Conservation (phyloP, 2,329 filamentous ascomycete species). For the Mycosphaerella sp. region DNA sequence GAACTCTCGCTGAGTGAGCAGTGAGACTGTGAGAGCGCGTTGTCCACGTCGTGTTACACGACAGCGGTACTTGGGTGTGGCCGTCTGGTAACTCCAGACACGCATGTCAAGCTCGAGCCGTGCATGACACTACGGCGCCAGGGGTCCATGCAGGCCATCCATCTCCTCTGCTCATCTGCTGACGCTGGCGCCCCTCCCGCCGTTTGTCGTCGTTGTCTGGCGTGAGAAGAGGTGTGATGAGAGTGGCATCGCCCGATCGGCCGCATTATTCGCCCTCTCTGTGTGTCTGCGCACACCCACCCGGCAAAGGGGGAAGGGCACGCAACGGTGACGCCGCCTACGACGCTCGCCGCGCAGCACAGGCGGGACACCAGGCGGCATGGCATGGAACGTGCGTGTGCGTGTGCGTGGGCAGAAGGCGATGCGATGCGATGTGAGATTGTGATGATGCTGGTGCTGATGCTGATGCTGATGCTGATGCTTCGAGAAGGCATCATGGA, state of each 20-base stretch:
- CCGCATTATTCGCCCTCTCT: too few species aligned
- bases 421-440: too few species aligned
- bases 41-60: background rate
- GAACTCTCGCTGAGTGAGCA: background rate
- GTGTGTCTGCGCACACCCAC: background rate
- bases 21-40: too few species aligned
- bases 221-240: background rate
- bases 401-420: too few species aligned
- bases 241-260: too few species aligned
- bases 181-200: background rate
- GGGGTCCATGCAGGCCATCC: background rate
- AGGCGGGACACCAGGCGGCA: too few species aligned
- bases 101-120: slow-evolving; percentile 3
- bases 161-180: background rate
- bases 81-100: background rate
- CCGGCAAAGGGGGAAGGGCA: too few species aligned
- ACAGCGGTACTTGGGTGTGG: background rate
- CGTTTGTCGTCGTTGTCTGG: background rate
- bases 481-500: slow-evolving; percentile 16
- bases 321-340: too few species aligned
- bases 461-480: too few species aligned
- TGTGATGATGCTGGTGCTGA: too few species aligned
- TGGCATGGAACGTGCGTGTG: too few species aligned
- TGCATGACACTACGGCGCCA: background rate
- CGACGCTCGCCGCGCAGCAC: too few species aligned